These are phyloP conservation scores for Citeromyces matritensis DNA, from an alignment of 805 yeast genomes.

Conservation along the genomic window DNA sequence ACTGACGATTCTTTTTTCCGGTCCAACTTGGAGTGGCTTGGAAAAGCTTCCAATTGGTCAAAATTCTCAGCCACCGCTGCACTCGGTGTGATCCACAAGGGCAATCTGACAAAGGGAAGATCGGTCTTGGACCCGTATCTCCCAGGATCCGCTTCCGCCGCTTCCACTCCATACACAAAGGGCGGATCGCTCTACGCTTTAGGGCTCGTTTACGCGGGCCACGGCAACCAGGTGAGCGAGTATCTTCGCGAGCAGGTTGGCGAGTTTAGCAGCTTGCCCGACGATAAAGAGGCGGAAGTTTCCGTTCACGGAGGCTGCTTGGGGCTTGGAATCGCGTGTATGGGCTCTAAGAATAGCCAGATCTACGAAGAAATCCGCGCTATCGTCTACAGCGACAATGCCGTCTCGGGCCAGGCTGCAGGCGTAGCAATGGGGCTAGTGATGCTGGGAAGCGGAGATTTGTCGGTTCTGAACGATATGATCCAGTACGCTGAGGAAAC, in stretches of 20 bases:
- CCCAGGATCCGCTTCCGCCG: conserved; percentile 79
- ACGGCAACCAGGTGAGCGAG: conserved; percentile 76
- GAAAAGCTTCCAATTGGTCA: conserved; percentile 97
- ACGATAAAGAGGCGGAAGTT: conserved; percentile 55
- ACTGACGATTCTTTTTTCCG: conserved; percentile 89
- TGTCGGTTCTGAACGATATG: conserved; percentile 62
- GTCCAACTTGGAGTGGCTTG: conserved; percentile 86
- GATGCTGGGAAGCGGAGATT: conserved; percentile 82
- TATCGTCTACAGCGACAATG: conserved; percentile 79
- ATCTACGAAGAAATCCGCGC: conserved; percentile 74
- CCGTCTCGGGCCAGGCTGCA: conserved; percentile 92
- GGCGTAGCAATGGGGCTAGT: conserved; percentile 93
- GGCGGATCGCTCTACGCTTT: conserved; percentile 93
- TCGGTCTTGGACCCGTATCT: conserved; percentile 79
- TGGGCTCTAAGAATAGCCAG: conserved; percentile 69
- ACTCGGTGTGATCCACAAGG: conserved; percentile 91
- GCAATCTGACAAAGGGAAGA: conserved; percentile 84
- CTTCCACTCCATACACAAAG: conserved; percentile 81
- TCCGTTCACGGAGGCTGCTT: conserved; percentile 90
- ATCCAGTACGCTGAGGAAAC: conserved; percentile 86
- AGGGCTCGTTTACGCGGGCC: conserved; percentile 92
- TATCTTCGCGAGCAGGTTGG: conserved; percentile 62
- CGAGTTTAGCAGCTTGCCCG: conserved; percentile 27
- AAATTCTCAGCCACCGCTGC: conserved; percentile 97
- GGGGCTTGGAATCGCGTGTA: conserved; percentile 93